These are phyloP conservation scores for Rhizopus sp. DNA, from an alignment of 371 early-diverging fungal species.

Conservation along the genomic window DNA sequence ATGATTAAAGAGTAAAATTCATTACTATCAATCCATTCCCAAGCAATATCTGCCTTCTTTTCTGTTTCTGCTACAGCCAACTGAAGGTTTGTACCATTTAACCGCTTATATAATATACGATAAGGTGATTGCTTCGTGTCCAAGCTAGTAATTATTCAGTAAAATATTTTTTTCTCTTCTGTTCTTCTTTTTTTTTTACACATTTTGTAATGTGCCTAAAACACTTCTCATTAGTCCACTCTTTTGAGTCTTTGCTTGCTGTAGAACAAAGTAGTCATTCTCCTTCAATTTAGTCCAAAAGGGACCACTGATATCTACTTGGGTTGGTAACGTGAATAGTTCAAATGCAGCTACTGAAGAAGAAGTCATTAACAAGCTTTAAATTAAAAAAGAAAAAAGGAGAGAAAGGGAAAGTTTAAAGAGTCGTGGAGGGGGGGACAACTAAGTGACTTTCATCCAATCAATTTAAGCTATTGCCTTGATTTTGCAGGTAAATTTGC, in stretches of 20 bases:
- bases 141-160: conserved; percentile 46
- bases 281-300: conserved; percentile 68
- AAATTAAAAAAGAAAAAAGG: not conserved
- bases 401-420: not conserved
- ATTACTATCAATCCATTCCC: conserved; percentile 87
- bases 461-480: not conserved
- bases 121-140: conserved; percentile 95
- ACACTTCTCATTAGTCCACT: conserved; percentile 66
- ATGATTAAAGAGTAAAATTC: conserved; percentile 4
- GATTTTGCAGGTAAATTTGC: too few relatives aligned
- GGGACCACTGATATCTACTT: conserved; percentile 36
- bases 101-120: conserved; percentile 78
- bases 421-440: too few relatives aligned
- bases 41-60: conserved; percentile 81
- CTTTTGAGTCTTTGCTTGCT: conserved; percentile 66
- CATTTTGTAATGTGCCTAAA: conserved; percentile 81
- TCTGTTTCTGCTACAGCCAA: conserved; percentile 80
- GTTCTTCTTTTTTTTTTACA: conserved; percentile 43
- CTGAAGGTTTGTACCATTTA: conserved; percentile 51
- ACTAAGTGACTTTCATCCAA: not conserved
- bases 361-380: conserved; percentile 4
- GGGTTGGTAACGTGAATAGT: conserved; percentile 44
- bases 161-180: not conserved
- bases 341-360: conserved; percentile 27
- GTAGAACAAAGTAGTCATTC: conserved; percentile 66